These are phyloP conservation scores for Xylaria sp. DNA, from an alignment of 2,329 filamentous ascomycete genomes.

Conservation along the genomic window DNA sequence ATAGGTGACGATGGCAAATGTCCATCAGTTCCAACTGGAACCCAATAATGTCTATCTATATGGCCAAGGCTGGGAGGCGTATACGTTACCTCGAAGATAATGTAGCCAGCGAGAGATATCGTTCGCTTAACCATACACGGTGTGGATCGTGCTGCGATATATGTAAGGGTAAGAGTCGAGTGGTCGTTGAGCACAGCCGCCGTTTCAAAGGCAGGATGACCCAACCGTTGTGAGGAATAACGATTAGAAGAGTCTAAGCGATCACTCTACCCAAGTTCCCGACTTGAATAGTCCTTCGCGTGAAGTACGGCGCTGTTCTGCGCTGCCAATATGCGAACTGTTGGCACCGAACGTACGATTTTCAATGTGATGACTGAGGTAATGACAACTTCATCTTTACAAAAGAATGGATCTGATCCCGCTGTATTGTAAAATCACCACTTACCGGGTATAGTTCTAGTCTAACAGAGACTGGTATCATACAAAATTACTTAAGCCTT, in stretches of 20 bases:
- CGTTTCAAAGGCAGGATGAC: background rate
- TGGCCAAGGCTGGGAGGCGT: background rate
- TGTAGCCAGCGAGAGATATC: background rate
- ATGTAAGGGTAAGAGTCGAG: background rate
- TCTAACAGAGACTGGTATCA: constrained; percentile 7
- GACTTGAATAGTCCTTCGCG: background rate
- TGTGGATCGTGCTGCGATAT: background rate
- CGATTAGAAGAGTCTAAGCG: no score
- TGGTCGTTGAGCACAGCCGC: no score
- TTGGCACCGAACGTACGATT: background rate
- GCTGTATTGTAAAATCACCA: background rate
- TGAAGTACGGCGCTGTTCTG: background rate
- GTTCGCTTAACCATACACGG: background rate
- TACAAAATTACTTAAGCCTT: background rate
- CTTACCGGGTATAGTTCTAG: background rate
- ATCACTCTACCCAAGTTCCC: no score
- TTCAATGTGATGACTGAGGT: background rate
- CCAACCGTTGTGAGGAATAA: background rate
- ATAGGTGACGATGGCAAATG: no score
- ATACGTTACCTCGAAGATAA: background rate
- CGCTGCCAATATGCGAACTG: background rate
- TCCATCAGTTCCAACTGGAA: background rate
- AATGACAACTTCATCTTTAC: background rate
- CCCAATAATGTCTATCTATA: background rate
- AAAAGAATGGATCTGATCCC: background rate